Base-by-base conservation (phyloP, 495 filamentous ascomycete genomes). In the Daldinia loculata region DNA sequence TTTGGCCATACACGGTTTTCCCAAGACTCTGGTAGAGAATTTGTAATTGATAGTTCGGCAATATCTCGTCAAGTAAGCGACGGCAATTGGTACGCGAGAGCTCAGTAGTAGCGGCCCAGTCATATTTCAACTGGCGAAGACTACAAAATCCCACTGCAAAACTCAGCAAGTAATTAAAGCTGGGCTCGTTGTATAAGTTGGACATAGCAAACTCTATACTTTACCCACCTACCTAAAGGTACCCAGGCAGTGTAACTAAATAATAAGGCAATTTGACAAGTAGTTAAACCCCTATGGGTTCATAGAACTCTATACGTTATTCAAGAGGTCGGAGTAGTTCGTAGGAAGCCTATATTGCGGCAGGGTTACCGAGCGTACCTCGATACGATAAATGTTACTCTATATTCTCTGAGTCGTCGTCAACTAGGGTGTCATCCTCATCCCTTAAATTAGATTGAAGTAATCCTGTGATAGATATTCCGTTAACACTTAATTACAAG, bases 391-490 rank as follows among this genome's bases (percentile, higher is more conserved):
- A 11, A 17, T 6, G n/a, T 61, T 36, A 69, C 36, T 63, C 30
- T 26, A 36, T 51, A 36, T 32, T 55, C 29, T 66, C 61, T 3
- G 61, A 62, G 50, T 60, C 34, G 14, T 70, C 51, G 32, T 52
- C 62, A 15, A 62, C 39, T 26, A 66, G 41, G 15, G 67, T 70
- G 34, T 62, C 36, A 43, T 70, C 67, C 29, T 66, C 67, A 15
- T 70, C 67, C 56, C 50, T 39, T 43, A 55, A 36, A 61, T 56
- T 66, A 15, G 41, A 41, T 52, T 66, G 57, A 15, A 70, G 67
- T 51, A 70, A 56, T 32, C 57, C 67, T 70, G 17, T 27, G 41
- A 7, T 30, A 30, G 19, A 22, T n/a, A 30, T 8, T 38, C 11
- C 22, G 32, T 70, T 12, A 70, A 34, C 30, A 61, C 12, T 53